Conservation (phyloP, 495 filamentous ascomycete genomes). For the Aspergillus kassunensis region DNA sequence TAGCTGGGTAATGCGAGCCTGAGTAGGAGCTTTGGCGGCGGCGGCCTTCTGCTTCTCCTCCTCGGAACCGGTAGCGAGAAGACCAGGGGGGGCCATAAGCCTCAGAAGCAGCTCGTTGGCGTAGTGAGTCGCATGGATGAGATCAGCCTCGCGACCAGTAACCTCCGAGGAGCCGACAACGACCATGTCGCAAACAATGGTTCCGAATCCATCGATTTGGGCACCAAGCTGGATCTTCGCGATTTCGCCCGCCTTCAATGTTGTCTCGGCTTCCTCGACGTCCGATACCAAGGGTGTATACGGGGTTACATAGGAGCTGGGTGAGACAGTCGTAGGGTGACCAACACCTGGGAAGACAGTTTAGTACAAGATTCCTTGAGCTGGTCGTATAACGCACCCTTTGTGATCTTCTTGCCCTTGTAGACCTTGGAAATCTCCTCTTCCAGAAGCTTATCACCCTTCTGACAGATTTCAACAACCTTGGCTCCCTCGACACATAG, state of each 20-base stretch:
- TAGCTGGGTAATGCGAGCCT: conserved; percentile 77
- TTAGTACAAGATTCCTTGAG: conserved; percentile 15
- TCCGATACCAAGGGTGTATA: conserved; percentile 91
- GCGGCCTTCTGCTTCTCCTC: conserved; percentile 94
- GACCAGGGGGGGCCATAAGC: conserved; percentile 82
- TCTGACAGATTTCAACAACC: conserved; percentile 87
- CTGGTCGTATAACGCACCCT: conserved; percentile 56
- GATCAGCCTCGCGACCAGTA: conserved; percentile 73
- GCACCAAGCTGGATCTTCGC: conserved; percentile 97
- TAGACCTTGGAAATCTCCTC: conserved; percentile 94
- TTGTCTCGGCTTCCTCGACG: conserved; percentile 70
- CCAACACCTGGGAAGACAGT: conserved; percentile 60
- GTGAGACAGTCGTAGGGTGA: conserved; percentile 94
- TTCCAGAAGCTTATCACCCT: conserved; percentile 90
- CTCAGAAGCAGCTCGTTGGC: conserved; percentile 92
- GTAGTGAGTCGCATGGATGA: conserved; percentile 87
- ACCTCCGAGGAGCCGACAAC: conserved; percentile 63
- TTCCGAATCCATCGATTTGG: conserved; percentile 95
- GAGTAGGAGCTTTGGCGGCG: conserved; percentile 70
- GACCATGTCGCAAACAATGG: conserved; percentile 93
- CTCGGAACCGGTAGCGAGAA: conserved; percentile 76
- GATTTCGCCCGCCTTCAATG: conserved; percentile 76
- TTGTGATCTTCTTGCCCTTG: conserved; percentile 93
- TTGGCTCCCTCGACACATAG: conserved; percentile 80
- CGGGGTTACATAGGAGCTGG: conserved; percentile 89